phyloP scores from a whole-genome alignment of 768 basidiomycete genomes.

The Collybia nuda region DNA sequence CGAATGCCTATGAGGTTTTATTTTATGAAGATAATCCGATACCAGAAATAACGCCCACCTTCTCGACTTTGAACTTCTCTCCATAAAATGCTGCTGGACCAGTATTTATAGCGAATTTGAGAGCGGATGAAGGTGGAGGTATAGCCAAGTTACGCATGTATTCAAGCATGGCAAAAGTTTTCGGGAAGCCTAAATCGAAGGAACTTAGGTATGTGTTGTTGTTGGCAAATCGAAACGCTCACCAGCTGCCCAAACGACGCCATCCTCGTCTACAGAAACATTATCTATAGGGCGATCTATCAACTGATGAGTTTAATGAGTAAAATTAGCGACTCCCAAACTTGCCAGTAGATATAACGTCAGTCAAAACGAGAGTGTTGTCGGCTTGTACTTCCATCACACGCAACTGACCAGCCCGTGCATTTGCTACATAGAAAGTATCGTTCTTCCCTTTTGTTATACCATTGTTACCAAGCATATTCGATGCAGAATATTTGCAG shows the following conservation, averaged over 20 bases:
- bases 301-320: conserved; percentile 1
- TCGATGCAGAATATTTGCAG: conserved; percentile 57
- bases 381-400: conserved; percentile 62
- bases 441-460: conserved; percentile 57
- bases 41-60: conserved; percentile 31
- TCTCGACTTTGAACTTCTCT: conserved; percentile 58
- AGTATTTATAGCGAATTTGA: conserved; percentile 54
- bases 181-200: conserved; percentile 38
- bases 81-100: conserved; percentile 53
- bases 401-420: conserved; percentile 40
- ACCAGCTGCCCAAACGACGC: conserved; percentile 66
- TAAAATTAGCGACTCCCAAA: background rate
- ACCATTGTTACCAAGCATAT: conserved; percentile 60
- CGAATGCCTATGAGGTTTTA: conserved; percentile 48
- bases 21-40: background rate
- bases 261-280: conserved; percentile 55
- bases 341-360: conserved; percentile 54
- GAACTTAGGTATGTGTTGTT: background rate
- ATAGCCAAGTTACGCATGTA: conserved; percentile 43
- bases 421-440: conserved; percentile 62
- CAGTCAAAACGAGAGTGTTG: conserved; percentile 52
- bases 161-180: conserved; percentile 29
- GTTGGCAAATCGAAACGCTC: conserved; percentile 7
- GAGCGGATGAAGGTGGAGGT: conserved; percentile 45
- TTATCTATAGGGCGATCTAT: conserved; percentile 61